Evolutionary conservation across 2,329 filamentous ascomycete genomes (phyloP), one percentile per base, ranked within the genome.

Genomic region (Lachnellula suecica): DNA sequence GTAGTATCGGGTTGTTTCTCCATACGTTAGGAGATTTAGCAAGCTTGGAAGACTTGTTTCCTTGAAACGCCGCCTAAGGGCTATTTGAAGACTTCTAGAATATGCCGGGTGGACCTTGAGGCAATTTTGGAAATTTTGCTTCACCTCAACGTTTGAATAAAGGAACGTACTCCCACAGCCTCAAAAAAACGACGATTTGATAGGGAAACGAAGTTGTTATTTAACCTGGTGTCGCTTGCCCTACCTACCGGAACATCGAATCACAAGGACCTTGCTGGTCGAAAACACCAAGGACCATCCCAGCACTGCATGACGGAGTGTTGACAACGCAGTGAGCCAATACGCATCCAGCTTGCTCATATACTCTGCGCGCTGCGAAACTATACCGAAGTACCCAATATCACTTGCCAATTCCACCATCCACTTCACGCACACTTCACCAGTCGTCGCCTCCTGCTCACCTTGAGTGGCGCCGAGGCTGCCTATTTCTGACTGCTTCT

Each of bases 371-470:
- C 53, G 42, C 47, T 31, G 46, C 54, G 49, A 54, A 59, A 59
- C 54, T 44, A 49, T 52, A 44, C 46, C 49, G 10, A n/a, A n/a
- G n/a, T n/a, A n/a, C n/a, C n/a, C n/a, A n/a, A n/a, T n/a, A n/a
- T n/a, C n/a, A 40, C 43, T 38, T 23, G 38, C 29, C 34, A 47
- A 43, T 37, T 47, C 44, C 47, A 27, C 29, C 42, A 27, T 27
- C 8, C 95, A 86, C 10, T 88, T 94, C 62, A 87, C 85, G 41
- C 87, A 84, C 52, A 17, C 4, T 25, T 25, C 19, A 25, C 19
- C 22, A 20, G 13, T 96, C 74, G 22, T 96, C 79, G 55, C 96
- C 91, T 40, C 66, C 88, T 89, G 76, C 88, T 92, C 41, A 87
- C 74, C 53, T 66, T 83, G 85, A 59, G 72, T 81, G 53, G 81